A percentile compares a stretch with the other conserved stretches of the same genome.
Conservation (phyloP, 352 stramenopile species). For the Stephanocyclus meneghinianus region DNA sequence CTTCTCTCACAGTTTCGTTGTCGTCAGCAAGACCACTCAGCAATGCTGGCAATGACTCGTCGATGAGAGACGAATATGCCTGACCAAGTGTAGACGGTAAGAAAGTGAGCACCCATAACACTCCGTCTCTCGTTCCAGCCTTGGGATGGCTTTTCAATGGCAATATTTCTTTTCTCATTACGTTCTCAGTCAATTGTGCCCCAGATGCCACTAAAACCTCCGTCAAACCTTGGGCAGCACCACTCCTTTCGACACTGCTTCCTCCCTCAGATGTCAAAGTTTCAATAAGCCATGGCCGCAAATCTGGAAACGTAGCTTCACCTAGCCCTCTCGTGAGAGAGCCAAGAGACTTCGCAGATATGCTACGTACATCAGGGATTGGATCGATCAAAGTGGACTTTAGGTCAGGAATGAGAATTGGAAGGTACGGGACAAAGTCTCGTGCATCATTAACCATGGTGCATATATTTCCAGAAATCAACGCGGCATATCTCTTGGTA, state of each 20-base stretch:
- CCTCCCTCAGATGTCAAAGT: constrained; percentile 91
- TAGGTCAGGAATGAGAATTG: constrained; percentile 94
- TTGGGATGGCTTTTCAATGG: constrained; percentile 92
- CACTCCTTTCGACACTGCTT: constrained; percentile 95
- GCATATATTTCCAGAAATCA: constrained; percentile 99
- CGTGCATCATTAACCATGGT: constrained; percentile 98
- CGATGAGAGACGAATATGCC: constrained; percentile 91
- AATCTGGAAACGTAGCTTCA: constrained; percentile 92
- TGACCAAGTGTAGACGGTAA: constrained; percentile 92
- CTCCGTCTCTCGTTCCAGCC: constrained; percentile 93
- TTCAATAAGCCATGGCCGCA: constrained; percentile 96
- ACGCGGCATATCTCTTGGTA: constrained; percentile 96
- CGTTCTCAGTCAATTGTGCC: constrained; percentile 69
- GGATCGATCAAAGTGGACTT: constrained; percentile 85
- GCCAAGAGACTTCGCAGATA: constrained; percentile 89
- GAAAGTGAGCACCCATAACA: constrained; percentile 99
- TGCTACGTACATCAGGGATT: constrained; percentile 65
- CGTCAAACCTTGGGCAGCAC: constrained; percentile 96
- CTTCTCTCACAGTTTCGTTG: constrained; percentile 95
- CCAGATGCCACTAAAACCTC: constrained; percentile 87
- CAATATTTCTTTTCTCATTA: constrained; percentile 92
- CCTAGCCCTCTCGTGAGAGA: constrained; percentile 93
- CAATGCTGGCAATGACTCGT: constrained; percentile 93
- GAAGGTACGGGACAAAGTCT: constrained; percentile 97
- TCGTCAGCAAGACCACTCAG: constrained; percentile 98